phyloP scores from a whole-genome alignment of 1,284 basidiomycete genomes.

The Abortiporus biennis region DNA sequence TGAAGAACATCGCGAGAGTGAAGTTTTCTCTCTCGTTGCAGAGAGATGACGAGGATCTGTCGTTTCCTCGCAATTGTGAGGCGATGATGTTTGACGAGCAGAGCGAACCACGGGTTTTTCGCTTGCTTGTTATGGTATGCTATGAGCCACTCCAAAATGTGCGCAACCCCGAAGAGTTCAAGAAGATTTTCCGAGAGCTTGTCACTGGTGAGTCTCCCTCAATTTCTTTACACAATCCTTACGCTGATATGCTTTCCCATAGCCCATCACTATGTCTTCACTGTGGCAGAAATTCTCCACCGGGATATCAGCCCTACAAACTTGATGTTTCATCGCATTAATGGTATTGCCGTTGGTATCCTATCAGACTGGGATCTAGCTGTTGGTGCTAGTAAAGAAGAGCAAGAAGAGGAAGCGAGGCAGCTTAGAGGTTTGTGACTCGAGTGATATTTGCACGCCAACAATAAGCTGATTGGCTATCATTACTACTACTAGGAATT shows the following conservation, averaged over 20 bases:
- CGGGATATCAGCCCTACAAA: slow-evolving; percentile 4
- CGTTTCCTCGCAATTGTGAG: background rate
- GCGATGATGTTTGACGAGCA: background rate
- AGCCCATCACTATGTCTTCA: slow-evolving; percentile 3
- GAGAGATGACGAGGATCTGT: background rate
- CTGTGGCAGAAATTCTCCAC: background rate
- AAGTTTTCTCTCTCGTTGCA: background rate
- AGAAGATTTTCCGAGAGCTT: background rate
- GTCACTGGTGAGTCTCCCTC: slow-evolving; percentile 1
- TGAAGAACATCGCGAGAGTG: slow-evolving; percentile 3
- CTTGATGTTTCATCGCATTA: slow-evolving; percentile 4
- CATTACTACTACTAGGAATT: no score
- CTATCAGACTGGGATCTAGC: no score
- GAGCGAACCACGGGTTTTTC: background rate
- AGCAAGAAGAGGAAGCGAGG: no score
- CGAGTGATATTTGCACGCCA: no score
- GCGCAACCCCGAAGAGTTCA: background rate
- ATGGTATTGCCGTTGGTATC: background rate
- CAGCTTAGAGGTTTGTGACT: no score
- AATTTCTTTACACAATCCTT: background rate
- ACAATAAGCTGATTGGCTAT: no score
- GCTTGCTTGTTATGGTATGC: background rate
- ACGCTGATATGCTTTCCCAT: background rate
- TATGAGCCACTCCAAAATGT: background rate
- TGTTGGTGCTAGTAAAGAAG: background rate